Evolutionary conservation across 1,284 basidiomycete species (phyloP).

Genomic region (Mycena sp.): DNA sequence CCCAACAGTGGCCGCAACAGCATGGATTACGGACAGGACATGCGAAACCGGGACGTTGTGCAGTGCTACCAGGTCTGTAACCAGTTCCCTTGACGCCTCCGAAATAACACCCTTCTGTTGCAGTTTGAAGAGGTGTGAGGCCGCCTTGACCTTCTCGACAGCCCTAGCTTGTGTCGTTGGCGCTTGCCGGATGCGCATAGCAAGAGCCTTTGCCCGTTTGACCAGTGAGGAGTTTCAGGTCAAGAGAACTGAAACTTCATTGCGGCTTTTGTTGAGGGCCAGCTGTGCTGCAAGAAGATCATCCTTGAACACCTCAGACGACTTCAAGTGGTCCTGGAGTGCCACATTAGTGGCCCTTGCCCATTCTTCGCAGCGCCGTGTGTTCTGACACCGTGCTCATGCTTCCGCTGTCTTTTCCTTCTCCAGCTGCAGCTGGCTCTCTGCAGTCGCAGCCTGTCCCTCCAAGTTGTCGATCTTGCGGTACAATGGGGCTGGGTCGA

Average conservation of each 20-base stretch:
- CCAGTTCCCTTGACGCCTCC: not conserved
- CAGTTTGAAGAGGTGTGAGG: not conserved
- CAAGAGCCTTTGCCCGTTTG: not conserved
- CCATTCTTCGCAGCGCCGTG: not conserved
- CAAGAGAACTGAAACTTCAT: not conserved
- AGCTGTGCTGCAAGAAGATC: not conserved
- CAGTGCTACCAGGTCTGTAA: not conserved
- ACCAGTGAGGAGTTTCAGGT: not conserved
- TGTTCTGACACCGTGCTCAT: not conserved
- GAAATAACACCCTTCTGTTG: not conserved
- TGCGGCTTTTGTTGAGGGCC: not conserved
- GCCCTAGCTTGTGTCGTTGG: not conserved
- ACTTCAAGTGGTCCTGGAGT: not conserved
- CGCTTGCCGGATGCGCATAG: not conserved
- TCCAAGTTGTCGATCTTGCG: not conserved
- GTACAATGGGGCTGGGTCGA: not conserved
- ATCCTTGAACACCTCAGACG: not conserved
- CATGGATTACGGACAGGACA: not conserved
- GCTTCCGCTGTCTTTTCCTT: not conserved
- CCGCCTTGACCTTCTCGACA: not conserved
- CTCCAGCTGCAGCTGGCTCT: not conserved
- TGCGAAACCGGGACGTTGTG: conserved; percentile 1
- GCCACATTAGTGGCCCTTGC: not conserved
- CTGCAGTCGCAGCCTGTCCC: not conserved
- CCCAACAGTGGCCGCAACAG: not conserved